These are phyloP conservation scores for Luzula sylvatica DNA, from an alignment of 176 grass and related monocot species.

Conservation along the genomic window DNA sequence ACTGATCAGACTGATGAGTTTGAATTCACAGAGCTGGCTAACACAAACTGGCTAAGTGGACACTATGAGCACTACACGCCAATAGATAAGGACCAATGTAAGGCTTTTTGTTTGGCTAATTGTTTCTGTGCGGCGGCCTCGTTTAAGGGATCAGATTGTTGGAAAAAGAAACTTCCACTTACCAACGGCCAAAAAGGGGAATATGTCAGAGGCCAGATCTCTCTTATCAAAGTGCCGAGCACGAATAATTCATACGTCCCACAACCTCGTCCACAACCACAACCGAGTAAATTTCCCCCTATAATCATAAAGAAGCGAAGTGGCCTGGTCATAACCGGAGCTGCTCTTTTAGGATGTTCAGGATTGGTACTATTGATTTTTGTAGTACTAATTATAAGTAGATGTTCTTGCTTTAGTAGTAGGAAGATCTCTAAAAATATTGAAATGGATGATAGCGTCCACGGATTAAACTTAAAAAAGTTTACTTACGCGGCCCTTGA, in stretches of 20 bases:
- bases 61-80: slow-evolving; percentile 27
- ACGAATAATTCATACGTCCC: neutral
- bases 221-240: slow-evolving; percentile 26
- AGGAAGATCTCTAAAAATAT: neutral
- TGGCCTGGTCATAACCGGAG: slow-evolving; percentile 4
- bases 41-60: slow-evolving; percentile 12
- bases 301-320: neutral
- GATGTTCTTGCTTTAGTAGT: neutral
- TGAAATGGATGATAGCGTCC: neutral
- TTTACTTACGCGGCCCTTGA: slow-evolving; percentile 35
- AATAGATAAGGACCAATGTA: neutral
- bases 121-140: slow-evolving; percentile 25
- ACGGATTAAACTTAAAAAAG: slow-evolving; percentile 8
- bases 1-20: slow-evolving; percentile 7
- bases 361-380: slow-evolving; percentile 1
- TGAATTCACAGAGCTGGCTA: neutral
- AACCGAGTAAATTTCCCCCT: neutral
- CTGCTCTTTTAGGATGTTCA: slow-evolving; percentile 5
- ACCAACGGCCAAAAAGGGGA: slow-evolving; percentile 23
- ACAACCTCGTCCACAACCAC: neutral
- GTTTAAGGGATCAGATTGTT: slow-evolving; percentile 3
- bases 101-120: slow-evolving; percentile 11
- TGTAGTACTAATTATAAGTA: neutral
- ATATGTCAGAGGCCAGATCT: neutral
- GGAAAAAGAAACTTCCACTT: slow-evolving; percentile 38